Base-by-base conservation (phyloP, 495 filamentous ascomycete species). In the Saxophila tyrrhenica region DNA sequence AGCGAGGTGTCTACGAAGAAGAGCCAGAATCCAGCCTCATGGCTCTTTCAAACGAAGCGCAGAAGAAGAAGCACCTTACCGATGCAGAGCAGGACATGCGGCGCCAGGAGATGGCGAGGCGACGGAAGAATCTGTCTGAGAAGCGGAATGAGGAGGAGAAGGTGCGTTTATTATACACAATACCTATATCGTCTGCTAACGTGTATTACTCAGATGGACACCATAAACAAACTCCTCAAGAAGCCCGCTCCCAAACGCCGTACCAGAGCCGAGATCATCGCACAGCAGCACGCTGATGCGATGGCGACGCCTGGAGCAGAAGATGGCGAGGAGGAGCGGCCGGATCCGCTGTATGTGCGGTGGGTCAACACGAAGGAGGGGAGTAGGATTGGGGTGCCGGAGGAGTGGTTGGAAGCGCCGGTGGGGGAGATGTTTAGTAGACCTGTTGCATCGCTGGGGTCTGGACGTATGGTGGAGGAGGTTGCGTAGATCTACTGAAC, bases 141-240 rank as follows among this genome's bases (percentile, higher is more conserved):
- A 95, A 96, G 75, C 85, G 92, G 23, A 92, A 95, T 54, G 94
- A 98, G 65, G 94, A 98, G 73, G 94, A 97, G 72, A 98, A 98
- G 81, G 90, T 89, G 72, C 15, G 65, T 52, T 16, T 16, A 17
- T 1, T 2, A 39, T 1, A 2, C 41, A n/a, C 44, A 20, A 9
- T 24, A 61, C 43, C 64, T 53, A 7, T 17, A 3, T 41, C 39
- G 13, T 20, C 1, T 50, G 32, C 25, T 21, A 21, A 10, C 22
- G 32, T 29, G 13, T 35, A 35, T 13, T 35, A n/a, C 10, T 19
- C 2, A 89, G 90, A 94, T 95, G 84, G 91, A 96, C 67, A 98
- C 92, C 15, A 96, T 98, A 75, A 96, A 97, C 70, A 87, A 91
- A 50, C 81, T 98, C 24, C 81, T 97, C 50, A 89, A 89, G 68